Evolutionary conservation across 2,329 filamentous ascomycete genomes (phyloP).

Genomic region (Cladosporium sp.): DNA sequence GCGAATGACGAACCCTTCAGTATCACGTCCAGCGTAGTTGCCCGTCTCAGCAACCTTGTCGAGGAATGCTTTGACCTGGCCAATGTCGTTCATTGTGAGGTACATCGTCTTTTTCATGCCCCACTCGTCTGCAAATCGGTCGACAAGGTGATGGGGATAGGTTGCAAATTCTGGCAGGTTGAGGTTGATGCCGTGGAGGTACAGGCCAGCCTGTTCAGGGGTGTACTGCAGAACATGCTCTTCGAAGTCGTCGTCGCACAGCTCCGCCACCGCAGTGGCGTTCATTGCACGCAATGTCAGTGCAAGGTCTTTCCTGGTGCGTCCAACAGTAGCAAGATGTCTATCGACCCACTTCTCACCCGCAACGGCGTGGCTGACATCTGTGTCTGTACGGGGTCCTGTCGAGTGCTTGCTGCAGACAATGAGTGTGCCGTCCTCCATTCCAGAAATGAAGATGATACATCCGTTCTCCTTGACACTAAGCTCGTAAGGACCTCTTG

Average conservation of each 20-base stretch:
- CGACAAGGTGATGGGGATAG: slow-evolving; percentile 76
- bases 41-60: slow-evolving; percentile 83
- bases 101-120: slow-evolving; percentile 88
- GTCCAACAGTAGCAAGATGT: slow-evolving; percentile 74
- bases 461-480: slow-evolving; percentile 99
- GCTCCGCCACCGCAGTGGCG: slow-evolving; percentile 88
- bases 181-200: slow-evolving; percentile 92
- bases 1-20: slow-evolving; percentile 93
- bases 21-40: slow-evolving; percentile 83
- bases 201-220: slow-evolving; percentile 78
- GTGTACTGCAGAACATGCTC: slow-evolving; percentile 93
- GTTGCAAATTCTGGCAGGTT: slow-evolving; percentile 91
- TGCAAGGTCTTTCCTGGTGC: slow-evolving; percentile 74
- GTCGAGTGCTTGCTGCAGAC: slow-evolving; percentile 99
- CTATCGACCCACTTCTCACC: slow-evolving; percentile 78
- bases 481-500: slow-evolving; percentile 84
- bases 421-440: slow-evolving; percentile 82
- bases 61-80: slow-evolving; percentile 72
- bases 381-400: slow-evolving; percentile 66
- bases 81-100: slow-evolving; percentile 69
- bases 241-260: slow-evolving; percentile 94
- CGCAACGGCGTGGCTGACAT: slow-evolving; percentile 75
- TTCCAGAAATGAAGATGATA: slow-evolving; percentile 92
- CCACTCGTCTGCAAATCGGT: slow-evolving; percentile 86
- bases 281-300: slow-evolving; percentile 73